Base-by-base conservation (phyloP, 1,139 yeast genomes). In the Yamadazyma diospyri region DNA sequence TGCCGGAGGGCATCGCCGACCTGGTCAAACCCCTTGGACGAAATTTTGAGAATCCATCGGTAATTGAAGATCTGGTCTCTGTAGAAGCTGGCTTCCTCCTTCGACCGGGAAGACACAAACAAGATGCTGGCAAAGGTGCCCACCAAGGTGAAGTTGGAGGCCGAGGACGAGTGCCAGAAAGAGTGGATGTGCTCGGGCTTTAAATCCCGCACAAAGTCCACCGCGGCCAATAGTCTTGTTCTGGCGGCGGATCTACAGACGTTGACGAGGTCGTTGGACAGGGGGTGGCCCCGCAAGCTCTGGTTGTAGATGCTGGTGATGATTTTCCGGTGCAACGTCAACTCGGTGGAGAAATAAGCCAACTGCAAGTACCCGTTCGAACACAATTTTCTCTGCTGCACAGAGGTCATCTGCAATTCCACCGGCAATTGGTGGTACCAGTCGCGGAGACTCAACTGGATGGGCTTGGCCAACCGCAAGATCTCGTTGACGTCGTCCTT, bases 231-330 rank as follows among this genome's bases (percentile, higher is more conserved):
- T 11, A 88, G 62, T 45, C 97, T 65, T 1, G 94, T 82, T 40
- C 72, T 77, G 1, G 96, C 96, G 0, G 96, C 95, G 17, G 81
- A 69, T 28, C 95, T 71, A 53, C 96, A 86, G 2, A 88, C 89
- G 27, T 64, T 65, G 3, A 79, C 67, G 35, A 68, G 49, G 33
- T 87, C 72, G 34, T 75, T 78, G 6, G 73, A 72, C 1, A 89
- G 81, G 3, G 57, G 50, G 19, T 55, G 53, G 1, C 68, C 68
- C 2, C 53, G 47, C 13, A 46, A 34, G 1, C 76, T 60, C 38
- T 71, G 75, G 27, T 66, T 59, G 36, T 63, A 60, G 24, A 81
- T 62, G 1, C 78, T 64, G 5, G 85, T 69, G 26, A 87, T 78
- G 30, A 88, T 87, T 46, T 83, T 79, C 29, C 96, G 63, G 55